Base-by-base conservation (phyloP, 108 stramenopile genomes). In the Nitzschia sp. region DNA sequence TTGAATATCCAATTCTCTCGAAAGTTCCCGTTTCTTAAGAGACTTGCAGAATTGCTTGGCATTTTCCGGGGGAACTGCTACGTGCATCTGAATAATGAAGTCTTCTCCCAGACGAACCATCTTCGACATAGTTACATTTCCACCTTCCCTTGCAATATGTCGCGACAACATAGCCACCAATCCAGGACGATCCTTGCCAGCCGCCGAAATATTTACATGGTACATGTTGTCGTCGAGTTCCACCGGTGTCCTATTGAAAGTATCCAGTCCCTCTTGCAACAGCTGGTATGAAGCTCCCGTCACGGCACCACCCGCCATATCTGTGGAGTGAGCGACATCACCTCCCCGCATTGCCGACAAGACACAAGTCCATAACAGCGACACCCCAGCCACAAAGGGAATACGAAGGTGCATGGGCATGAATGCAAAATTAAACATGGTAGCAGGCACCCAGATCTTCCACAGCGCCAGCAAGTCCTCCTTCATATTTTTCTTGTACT, bases 381-480 rank as follows among this genome's bases (percentile, higher is more conserved):
- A 91, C 2, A 88, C 87, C n/a, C 73, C 81, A 0, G 94, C 94
- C 15, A 87, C 89, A 72, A 77, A 88, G 23, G 92, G 92, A 69
- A 96, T 88, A 41, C 94, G 81, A 15, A 76, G 68, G 75, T 88
- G 89, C 91, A 96, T 93, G 25, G 94, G 94, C 89, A 90, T 90
- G 68, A 96, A 96, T n/a, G 88, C 83, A 87, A 96, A 96, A 62
- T 96, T 96, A 29, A 92, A 25, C 5, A 88, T 41, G 26, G 88
- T 93, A 21, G 78, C 76, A 6, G 94, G 94, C 4, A 96, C 85
- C 94, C 94, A 96, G 25, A 96, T 72, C 50, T 89, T 91, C 90
- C 93, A 92, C 19, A 91, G 54, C 2, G 90, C 94, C 17, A 79
- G 13, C 60, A 93, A 45, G 72, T 93, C 92, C 45, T 90, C 92